Base-by-base conservation (phyloP, 352 stramenopile genomes). In the Paralagenidium karlingii region DNA sequence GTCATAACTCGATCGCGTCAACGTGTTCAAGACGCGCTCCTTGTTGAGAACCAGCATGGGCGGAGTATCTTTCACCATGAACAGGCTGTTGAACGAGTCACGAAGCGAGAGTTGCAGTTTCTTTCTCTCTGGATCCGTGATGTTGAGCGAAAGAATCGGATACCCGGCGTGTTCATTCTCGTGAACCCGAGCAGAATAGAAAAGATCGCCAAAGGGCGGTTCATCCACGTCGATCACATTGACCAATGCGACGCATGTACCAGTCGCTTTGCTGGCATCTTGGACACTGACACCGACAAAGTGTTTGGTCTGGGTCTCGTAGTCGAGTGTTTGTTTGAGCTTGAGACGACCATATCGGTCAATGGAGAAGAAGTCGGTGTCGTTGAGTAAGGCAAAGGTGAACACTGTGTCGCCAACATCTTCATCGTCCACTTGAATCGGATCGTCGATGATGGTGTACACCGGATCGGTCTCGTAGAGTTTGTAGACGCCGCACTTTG, bases 191-290 rank as follows among this genome's bases (percentile, higher is more conserved):
- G n/a, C 30, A 36, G 19, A 22, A 20, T 36, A 36, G 3, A 36
- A 22, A 36, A 20, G 19, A 36, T 20, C 22, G 30, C 30, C 30
- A 7, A 8, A 36, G 5, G 67, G 67, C 0, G 63, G 53, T 27
- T 81, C 59, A 28, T 81, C 64, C 12, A 39, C 58, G 32, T 81
- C 55, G 2, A 56, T 61, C 13, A 81, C 33, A 30, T 21, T 55
- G 24, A 78, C 47, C 1, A 58, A n/a, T 7, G 30, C 30, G 7
- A 36, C 30, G 30, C 30, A 36, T 36, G 30, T 36, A 22, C 16
- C 7, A 22, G 30, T 8, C 19, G 30, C 30, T 1, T 68, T 40
- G 0, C 8, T 55, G 9, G 52, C 37, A 22, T 68, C 58, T 9
- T 36, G 34, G 3, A 60, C 58, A 5, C 60, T 8, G 3, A 37